phyloP scores from a whole-genome alignment of 2,329 filamentous ascomycete genomes.

The Nothophaeocryptopus gaeumannii region DNA sequence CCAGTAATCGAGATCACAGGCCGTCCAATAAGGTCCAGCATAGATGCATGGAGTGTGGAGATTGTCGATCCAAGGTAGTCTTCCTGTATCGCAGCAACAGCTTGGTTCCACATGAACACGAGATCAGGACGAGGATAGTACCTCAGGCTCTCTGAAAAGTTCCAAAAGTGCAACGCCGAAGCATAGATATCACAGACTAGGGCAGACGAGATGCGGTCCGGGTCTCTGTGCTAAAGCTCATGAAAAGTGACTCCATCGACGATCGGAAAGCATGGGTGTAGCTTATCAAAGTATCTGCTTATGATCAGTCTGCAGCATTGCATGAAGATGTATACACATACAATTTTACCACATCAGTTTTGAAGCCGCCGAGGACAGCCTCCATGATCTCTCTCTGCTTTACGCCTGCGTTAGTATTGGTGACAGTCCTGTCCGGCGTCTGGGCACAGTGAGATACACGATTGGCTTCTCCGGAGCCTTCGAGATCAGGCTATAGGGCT shows the following conservation, averaged over 20 bases:
- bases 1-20: conserved; percentile 42
- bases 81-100: conserved; percentile 41
- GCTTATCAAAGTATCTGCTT: conserved; percentile 40
- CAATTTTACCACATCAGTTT: conserved; percentile 42
- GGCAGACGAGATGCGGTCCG: conserved; percentile 35
- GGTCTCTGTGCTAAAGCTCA: conserved; percentile 36
- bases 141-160: conserved; percentile 36
- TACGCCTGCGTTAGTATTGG: conserved; percentile 36
- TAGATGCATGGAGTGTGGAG: conserved; percentile 39
- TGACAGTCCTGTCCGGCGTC: conserved; percentile 46
- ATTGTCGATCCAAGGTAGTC: conserved; percentile 44
- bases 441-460: conserved; percentile 47
- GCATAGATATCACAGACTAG: conserved; percentile 42
- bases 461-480: conserved; percentile 43
- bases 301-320: background rate
- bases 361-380: conserved; percentile 40
- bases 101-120: conserved; percentile 43
- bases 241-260: conserved; percentile 40
- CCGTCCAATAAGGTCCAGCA: conserved; percentile 42
- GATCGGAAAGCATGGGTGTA: conserved; percentile 41
- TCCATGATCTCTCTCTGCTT: conserved; percentile 42
- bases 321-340: background rate
- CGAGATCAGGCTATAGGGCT: conserved; percentile 52
- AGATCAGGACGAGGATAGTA: conserved; percentile 38
- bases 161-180: conserved; percentile 39